A percentile compares a stretch with the other conserved stretches of the same genome.
phyloP scores from a whole-genome alignment of 2,329 filamentous ascomycete genomes.

The Tolypocladium inflatum region DNA sequence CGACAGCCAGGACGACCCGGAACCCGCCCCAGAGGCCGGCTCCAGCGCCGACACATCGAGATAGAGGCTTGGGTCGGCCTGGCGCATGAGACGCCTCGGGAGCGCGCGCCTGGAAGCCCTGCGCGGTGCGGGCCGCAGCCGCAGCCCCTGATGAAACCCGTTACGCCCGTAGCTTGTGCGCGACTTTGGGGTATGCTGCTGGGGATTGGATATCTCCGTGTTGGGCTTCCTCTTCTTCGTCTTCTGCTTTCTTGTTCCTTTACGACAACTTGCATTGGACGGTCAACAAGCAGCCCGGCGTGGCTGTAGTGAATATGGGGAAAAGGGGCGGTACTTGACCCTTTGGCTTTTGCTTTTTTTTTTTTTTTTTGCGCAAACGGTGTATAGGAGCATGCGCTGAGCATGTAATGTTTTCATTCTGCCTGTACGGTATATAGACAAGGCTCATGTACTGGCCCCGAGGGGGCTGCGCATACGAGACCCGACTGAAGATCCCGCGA shows the following conservation, averaged over 20 bases:
- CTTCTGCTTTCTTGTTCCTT: neutral
- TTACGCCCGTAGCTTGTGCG: no score
- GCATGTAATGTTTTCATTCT: neutral
- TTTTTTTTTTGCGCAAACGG: neutral
- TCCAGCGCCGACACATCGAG: constrained; percentile 2
- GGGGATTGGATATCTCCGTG: neutral
- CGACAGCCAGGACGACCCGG: constrained; percentile 14
- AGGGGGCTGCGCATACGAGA: neutral
- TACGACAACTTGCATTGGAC: neutral
- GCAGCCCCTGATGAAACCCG: neutral
- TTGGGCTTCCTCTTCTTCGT: neutral
- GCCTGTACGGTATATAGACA: neutral
- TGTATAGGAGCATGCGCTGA: neutral
- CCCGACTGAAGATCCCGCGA: neutral
- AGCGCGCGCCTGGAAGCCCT: neutral
- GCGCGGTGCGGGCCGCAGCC: neutral
- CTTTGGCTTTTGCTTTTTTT: neutral
- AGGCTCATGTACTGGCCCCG: neutral
- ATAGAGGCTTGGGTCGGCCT: constrained; percentile 1
- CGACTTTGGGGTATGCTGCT: neutral
- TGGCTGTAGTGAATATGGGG: neutral
- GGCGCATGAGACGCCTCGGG: neutral
- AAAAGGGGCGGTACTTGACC: neutral
- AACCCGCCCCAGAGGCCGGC: constrained; percentile 2
- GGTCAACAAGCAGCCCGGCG: neutral